Evolutionary conservation across 1,284 basidiomycete species (phyloP), one percentile per base, ranked within the genome.

Genomic region (Laetiporus sulphureus): DNA sequence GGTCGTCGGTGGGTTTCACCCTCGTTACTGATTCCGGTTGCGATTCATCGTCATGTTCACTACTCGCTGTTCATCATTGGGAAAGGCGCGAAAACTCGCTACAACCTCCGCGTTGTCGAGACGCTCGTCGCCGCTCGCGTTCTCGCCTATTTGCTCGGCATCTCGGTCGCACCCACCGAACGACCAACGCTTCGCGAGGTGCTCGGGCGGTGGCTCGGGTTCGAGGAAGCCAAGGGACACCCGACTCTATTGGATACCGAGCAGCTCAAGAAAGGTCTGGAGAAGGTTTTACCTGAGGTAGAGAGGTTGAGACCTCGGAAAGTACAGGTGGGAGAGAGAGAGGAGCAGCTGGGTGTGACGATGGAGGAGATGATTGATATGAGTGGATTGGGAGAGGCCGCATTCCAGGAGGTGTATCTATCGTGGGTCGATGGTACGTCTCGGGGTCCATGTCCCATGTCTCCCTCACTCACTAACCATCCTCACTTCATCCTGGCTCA

Each of bases 41-140:
- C 27, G 20, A 22, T 13, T 27, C 16, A 29, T 30, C 1, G 22
- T 2, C 32, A 32, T 34, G 18, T 11, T 25, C 15, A 29, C n/a
- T n/a, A n/a, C n/a, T n/a, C n/a, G n/a, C n/a, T n/a, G n/a, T n/a
- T n/a, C n/a, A n/a, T n/a, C n/a, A n/a, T n/a, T n/a, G n/a, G n/a
- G n/a, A 1, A 23, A 46, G 77, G 77, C 32, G 83, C 88, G 2
- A 85, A 83, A 49, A 77, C 72, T 38, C 73, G 80, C 34, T 93
- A 93, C 68, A 94, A 94, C 60, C 70, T 94, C 24, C 83, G 90
- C 16, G 89, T 91, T 16, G 83, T 93, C 15, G 91, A 94, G 63
- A 87, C 83, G 0, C 78, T 91, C 21, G 82, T 80, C 39, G 83
- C 79, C 2, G 86, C 90, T 0, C 73, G 85, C 12, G 69, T 91